phyloP scores from a whole-genome alignment of 768 basidiomycete species.

The Amanita brunnescens region DNA sequence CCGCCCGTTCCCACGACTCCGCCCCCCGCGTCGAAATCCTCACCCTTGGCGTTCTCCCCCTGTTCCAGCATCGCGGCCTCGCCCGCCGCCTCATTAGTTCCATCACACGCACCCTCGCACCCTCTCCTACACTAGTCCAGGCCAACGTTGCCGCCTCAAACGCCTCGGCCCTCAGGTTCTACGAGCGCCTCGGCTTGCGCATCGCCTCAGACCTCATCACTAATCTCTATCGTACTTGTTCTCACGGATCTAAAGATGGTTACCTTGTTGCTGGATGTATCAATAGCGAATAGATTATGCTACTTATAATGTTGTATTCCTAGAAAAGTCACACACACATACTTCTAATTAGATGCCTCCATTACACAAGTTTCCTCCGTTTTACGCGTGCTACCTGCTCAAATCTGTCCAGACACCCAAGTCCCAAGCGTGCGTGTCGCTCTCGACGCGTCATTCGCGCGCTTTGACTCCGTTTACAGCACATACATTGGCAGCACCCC shows the following conservation, averaged over 20 bases:
- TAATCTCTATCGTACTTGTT: slow-evolving; percentile 29
- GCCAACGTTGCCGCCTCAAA: slow-evolving; percentile 41
- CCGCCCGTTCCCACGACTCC: slow-evolving; percentile 14
- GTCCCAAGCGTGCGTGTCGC: slow-evolving; percentile 31
- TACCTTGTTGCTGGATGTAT: slow-evolving; percentile 32
- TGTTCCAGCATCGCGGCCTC: slow-evolving; percentile 33
- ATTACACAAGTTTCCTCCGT: slow-evolving; percentile 44
- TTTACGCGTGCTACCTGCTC: slow-evolving; percentile 81
- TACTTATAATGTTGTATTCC: slow-evolving; percentile 6
- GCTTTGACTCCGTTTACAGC: slow-evolving; percentile 22
- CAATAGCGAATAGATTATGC: too few species aligned
- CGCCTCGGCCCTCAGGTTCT: slow-evolving; percentile 31
- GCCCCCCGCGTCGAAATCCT: slow-evolving; percentile 32
- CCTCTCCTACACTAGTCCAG: slow-evolving; percentile 24
- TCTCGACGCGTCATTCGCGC: slow-evolving; percentile 1
- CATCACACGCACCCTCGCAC: slow-evolving; percentile 19
- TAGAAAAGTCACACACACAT: not conserved
- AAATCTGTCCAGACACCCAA: slow-evolving; percentile 51
- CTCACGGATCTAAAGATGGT: slow-evolving; percentile 31
- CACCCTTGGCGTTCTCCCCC: slow-evolving; percentile 42
- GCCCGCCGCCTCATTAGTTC: slow-evolving; percentile 33
- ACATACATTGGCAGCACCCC: slow-evolving; percentile 76
- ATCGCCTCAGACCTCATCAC: slow-evolving; percentile 24
- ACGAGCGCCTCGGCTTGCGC: slow-evolving; percentile 33
- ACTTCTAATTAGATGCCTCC: slow-evolving; percentile 7